Evolutionary conservation across 2,329 filamentous ascomycete genomes (phyloP), one percentile per base, ranked within the genome.

Genomic region (Colletotrichum somersetense): DNA sequence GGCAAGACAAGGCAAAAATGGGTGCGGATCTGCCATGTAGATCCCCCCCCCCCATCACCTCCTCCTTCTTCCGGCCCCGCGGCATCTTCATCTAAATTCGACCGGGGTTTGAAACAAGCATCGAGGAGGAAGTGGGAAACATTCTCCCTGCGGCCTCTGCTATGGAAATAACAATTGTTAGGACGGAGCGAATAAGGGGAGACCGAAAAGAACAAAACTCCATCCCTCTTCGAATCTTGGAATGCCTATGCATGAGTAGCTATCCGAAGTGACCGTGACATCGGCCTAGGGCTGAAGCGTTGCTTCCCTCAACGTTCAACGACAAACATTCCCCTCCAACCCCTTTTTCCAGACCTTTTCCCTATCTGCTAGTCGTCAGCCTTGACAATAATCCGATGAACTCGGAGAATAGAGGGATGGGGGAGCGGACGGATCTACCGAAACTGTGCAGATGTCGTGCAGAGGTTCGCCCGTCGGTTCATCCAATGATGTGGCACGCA

Each of bases 31-130:
- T 23, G 35, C 46, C 20, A 23, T 48, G 46, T 48, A 48, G 33
- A 30, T 20, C 26, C 38, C 62, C 14, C 33, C 38, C 23, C 42
- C 26, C 26, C 26, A 26, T 26, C 42, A 18, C 42, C 42, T 7
- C 18, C 42, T n/a, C 55, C 23, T 35, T 33, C 50, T 63, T 46
- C 69, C 69, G 53, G 59, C 53, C 44, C 66, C 53, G 53, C 20
- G 59, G 46, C 59, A 65, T 72, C 66, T 40, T 69, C 69, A 69
- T 69, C 66, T 69, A 61, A 69, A 59, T 38, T 42, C 53, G 59
- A 69, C 66, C 23, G 66, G 69, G 66, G 66, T 30, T 59, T 48
- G 66, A 63, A 71, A 71, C 65, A 26, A 62, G 56, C 42, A 56
- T 71, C 59, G 12, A 46, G 52, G 44, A 58, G 65, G 5, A 46